Evolutionary conservation across 2,329 filamentous ascomycete genomes (phyloP).

Genomic region (Thelonectria rubi): DNA sequence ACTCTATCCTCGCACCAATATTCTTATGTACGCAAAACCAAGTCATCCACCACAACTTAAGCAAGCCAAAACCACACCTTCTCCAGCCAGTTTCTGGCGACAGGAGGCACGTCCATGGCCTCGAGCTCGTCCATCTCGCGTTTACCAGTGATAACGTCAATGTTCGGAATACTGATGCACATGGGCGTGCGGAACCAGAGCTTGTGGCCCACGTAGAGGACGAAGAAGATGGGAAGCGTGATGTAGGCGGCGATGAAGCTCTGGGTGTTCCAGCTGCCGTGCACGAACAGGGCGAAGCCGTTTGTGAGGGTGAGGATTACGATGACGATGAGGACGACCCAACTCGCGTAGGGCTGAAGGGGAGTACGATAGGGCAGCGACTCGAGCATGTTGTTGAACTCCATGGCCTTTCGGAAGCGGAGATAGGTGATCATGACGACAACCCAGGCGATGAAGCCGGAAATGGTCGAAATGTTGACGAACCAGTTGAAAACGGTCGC

Average conservation of each 20-base stretch:
- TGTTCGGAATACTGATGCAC: conserved; percentile 22
- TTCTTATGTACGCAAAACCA: conserved; percentile 1
- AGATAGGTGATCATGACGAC: conserved; percentile 66
- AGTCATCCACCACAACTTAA: conserved; percentile 37
- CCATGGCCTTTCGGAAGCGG: conserved; percentile 66
- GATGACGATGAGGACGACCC: conserved; percentile 65
- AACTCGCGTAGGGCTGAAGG: conserved; percentile 71
- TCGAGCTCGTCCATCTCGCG: conserved; percentile 69
- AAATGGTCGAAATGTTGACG: conserved; percentile 71
- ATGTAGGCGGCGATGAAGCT: conserved; percentile 73
- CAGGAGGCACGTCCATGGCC: conserved; percentile 56
- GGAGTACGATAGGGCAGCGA: conserved; percentile 61
- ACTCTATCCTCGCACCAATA: neutral
- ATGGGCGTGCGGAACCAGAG: conserved; percentile 32
- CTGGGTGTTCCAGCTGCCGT: conserved; percentile 66
- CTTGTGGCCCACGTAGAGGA: conserved; percentile 66
- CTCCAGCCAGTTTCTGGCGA: conserved; percentile 61
- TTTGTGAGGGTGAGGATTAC: conserved; percentile 73
- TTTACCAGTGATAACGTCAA: conserved; percentile 58
- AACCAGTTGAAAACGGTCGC: conserved; percentile 70
- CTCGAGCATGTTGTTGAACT: conserved; percentile 56
- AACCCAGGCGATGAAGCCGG: conserved; percentile 68
- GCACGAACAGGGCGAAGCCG: conserved; percentile 79
- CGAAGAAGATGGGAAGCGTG: conserved; percentile 68
- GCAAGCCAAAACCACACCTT: conserved; percentile 67